phyloP scores from a whole-genome alignment of 805 yeast genomes.

The Spathaspora hagerdaliae region DNA sequence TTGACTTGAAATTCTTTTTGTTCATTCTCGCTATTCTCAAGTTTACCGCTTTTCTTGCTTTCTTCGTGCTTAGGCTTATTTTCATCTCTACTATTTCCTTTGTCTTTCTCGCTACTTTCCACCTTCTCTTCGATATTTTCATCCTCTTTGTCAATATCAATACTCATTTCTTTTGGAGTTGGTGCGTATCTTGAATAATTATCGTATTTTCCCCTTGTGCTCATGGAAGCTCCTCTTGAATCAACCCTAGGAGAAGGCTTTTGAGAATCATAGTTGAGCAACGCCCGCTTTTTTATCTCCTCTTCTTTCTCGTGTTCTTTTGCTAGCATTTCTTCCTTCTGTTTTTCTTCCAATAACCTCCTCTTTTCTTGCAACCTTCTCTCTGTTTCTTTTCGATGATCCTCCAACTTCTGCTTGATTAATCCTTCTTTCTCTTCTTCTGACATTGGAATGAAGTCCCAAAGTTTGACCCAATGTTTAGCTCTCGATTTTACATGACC shows the following conservation, averaged over 20 bases:
- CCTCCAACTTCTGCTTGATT: slow-evolving; percentile 18
- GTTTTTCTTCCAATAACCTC: slow-evolving; percentile 5
- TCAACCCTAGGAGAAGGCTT: slow-evolving; percentile 3
- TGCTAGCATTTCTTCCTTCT: slow-evolving; percentile 7
- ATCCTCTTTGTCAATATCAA: slow-evolving; percentile 1
- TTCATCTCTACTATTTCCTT: slow-evolving; percentile 4
- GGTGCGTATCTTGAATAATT: slow-evolving; percentile 22
- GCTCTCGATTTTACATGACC: slow-evolving; percentile 61
- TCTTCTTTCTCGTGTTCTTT: slow-evolving; percentile 7
- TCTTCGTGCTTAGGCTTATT: background rate
- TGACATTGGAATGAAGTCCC: slow-evolving; percentile 53
- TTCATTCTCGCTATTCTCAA: slow-evolving; percentile 6
- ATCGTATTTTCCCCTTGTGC: slow-evolving; percentile 24
- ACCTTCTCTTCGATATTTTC: background rate
- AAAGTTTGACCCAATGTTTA: slow-evolving; percentile 45
- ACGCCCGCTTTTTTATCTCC: slow-evolving; percentile 10
- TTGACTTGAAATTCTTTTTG: background rate
- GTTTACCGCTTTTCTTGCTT: too few species aligned
- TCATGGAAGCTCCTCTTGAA: slow-evolving; percentile 1
- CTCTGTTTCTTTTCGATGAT: slow-evolving; percentile 10
- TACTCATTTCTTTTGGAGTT: slow-evolving; percentile 3
- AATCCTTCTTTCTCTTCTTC: slow-evolving; percentile 38
- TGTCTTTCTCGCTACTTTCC: background rate
- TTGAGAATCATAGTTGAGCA: slow-evolving; percentile 7
- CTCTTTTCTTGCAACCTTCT: slow-evolving; percentile 11